Evolutionary conservation across 768 basidiomycete species (phyloP).

Genomic region (Terana coerulea): DNA sequence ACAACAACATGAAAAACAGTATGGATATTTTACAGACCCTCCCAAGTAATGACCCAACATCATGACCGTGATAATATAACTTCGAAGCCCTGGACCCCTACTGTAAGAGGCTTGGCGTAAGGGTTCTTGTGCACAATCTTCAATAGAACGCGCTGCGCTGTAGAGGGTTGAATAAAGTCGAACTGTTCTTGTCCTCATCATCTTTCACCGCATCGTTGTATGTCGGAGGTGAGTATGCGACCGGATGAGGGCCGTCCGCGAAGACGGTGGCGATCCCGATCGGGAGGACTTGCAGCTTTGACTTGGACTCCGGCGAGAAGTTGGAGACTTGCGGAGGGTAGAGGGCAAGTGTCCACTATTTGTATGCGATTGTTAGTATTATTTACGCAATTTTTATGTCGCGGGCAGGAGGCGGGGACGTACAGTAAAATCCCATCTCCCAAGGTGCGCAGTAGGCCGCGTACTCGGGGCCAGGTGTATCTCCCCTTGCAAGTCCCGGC

Average conservation of each 20-base stretch:
- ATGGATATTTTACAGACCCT: no score
- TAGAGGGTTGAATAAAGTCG: no score
- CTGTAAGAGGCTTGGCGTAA: no score
- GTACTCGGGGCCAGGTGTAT: constrained; percentile 3
- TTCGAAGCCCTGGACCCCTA: no score
- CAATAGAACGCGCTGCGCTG: no score
- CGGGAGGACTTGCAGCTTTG: neutral
- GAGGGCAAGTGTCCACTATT: constrained; percentile 12
- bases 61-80: no score
- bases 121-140: no score
- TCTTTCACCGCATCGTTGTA: neutral
- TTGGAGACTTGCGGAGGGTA: constrained; percentile 1
- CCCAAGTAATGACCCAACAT: no score
- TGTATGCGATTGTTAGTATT: neutral
- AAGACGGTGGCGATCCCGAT: constrained; percentile 13
- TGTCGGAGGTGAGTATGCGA: constrained; percentile 8
- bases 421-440: neutral
- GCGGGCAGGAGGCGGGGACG: neutral
- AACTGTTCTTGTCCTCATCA: no score
- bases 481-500: constrained; percentile 5
- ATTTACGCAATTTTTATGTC: neutral
- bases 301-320: neutral
- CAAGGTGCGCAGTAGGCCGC: neutral
- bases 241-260: constrained; percentile 11
- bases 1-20: no score